Evolutionary conservation across 179 eudicot genomes (phyloP).

Genomic region (Silene coronaria): DNA sequence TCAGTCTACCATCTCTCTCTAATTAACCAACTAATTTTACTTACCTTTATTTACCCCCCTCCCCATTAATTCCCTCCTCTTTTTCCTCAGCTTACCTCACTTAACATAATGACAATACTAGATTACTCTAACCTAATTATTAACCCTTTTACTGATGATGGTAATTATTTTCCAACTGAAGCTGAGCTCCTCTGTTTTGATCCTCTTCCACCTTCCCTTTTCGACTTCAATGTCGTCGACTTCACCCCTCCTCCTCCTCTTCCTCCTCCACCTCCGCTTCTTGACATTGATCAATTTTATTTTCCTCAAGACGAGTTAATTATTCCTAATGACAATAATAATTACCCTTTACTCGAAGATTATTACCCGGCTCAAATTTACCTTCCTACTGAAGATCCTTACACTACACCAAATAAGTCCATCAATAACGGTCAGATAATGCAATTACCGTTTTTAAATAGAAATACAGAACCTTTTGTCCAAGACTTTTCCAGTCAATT

Average conservation of each 20-base stretch:
- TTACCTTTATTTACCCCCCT: neutral
- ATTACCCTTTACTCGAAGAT: neutral
- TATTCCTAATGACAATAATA: neutral
- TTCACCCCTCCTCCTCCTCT: constrained; percentile 7
- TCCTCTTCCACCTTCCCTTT: constrained; percentile 26
- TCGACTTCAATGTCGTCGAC: constrained; percentile 14
- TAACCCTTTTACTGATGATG: constrained; percentile 7
- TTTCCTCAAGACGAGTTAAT: neutral
- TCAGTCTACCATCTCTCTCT: constrained; percentile 7
- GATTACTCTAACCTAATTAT: constrained; percentile 17
- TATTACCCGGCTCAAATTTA: neutral
- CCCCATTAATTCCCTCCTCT: neutral
- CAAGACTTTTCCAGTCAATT: neutral
- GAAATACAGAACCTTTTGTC: too few species aligned
- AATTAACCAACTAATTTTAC: neutral
- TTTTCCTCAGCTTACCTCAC: constrained; percentile 13
- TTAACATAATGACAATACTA: constrained; percentile 12
- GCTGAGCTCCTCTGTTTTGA: constrained; percentile 32
- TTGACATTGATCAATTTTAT: neutral
- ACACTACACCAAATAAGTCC: too few species aligned
- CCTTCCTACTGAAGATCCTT: too few species aligned
- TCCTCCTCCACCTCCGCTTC: too few species aligned
- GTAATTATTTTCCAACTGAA: constrained; percentile 3
- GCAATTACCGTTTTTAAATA: too few species aligned
- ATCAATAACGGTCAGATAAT: too few species aligned